A percentile compares a stretch with the other conserved stretches of the same genome.
Evolutionary conservation across 163 green algal genomes (phyloP).

Genomic region (Scenedesmus sp.): DNA sequence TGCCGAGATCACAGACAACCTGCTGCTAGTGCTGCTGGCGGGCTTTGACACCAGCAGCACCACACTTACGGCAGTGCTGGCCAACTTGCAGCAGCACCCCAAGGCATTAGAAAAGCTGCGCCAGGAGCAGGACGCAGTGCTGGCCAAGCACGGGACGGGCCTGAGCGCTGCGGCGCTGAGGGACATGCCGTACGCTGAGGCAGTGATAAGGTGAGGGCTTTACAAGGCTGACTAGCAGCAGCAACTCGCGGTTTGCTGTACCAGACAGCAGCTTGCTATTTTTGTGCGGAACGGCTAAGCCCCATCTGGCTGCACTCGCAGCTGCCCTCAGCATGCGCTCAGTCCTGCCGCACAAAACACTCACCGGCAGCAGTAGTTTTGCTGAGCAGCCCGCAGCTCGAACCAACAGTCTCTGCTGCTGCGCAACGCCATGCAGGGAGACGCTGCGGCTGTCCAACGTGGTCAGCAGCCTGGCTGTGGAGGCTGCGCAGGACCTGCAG

Average conservation of each 20-base stretch:
- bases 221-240: too few relatives aligned
- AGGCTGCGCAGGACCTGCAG: slow-evolving; percentile 25
- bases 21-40: slow-evolving; percentile 22
- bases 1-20: slow-evolving; percentile 1
- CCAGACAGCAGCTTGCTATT: too few relatives aligned
- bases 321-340: too few relatives aligned
- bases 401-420: too few relatives aligned
- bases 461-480: background rate
- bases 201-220: slow-evolving; percentile 30
- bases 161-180: slow-evolving; percentile 55
- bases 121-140: slow-evolving; percentile 46
- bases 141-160: slow-evolving; percentile 50
- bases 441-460: slow-evolving; percentile 15
- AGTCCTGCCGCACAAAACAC: too few relatives aligned
- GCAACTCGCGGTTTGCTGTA: too few relatives aligned
- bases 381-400: too few relatives aligned
- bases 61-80: slow-evolving; percentile 4
- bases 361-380: too few relatives aligned
- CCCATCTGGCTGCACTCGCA: too few relatives aligned
- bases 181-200: slow-evolving; percentile 63
- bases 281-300: too few relatives aligned
- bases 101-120: slow-evolving; percentile 3
- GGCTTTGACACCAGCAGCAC: slow-evolving; percentile 3
- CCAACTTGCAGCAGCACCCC: slow-evolving; percentile 35
- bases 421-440: slow-evolving; percentile 10